Evolutionary conservation across 2,329 filamentous ascomycete genomes (phyloP), one percentile per base, ranked within the genome.

Genomic region (Coccinonectria pachysandricola): DNA sequence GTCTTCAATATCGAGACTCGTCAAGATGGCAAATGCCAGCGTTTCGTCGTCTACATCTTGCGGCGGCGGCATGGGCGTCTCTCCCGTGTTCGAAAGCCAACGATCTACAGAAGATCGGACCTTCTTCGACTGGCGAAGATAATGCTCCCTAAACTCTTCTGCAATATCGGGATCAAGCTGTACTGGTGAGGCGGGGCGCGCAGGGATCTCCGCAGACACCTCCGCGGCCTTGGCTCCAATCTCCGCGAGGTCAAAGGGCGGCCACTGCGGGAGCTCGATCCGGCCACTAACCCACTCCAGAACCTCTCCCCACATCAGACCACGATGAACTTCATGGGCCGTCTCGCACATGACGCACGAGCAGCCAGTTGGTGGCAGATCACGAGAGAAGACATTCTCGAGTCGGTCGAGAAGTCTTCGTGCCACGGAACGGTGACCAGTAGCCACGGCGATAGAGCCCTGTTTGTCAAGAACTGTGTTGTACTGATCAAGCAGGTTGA

Each of bases 41-140:
- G 88, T 96, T 56, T 95, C 88, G 36, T 95, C 87, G 45, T 95
- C 88, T 5, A 94, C 80, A 32, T 94, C 88, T 35, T 87, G 79
- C 0, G 86, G 86, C 2, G 84, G 78, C 26, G 78, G 79, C 2
- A 73, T 73, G 2, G 79, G 71, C 10, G 74, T 70, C 34, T 86
- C 79, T 16, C 78, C 77, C 42, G 88, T 88, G 33, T 74, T 79
- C 18, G 71, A 78, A 35, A 96, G 72, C 88, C 88, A 96, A 45
- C 72, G 80, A 52, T 95, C 85, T 2, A 96, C 88, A 1, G 81
- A 80, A n/a, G 78, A 74, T 46, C 87, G 83, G 11, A 88, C 92
- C 59, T 94, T 94, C 52, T 86, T 85, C 6, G 84, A 87, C 52
- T 95, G 87, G 19, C 82, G 78, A 26, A 93, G 73, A 50, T 93